Percentiles rank a stretch among this genome's conserved stretches.
Conservation (phyloP, 2,329 filamentous ascomycete species). For the Phyllosticta citribraziliensis region DNA sequence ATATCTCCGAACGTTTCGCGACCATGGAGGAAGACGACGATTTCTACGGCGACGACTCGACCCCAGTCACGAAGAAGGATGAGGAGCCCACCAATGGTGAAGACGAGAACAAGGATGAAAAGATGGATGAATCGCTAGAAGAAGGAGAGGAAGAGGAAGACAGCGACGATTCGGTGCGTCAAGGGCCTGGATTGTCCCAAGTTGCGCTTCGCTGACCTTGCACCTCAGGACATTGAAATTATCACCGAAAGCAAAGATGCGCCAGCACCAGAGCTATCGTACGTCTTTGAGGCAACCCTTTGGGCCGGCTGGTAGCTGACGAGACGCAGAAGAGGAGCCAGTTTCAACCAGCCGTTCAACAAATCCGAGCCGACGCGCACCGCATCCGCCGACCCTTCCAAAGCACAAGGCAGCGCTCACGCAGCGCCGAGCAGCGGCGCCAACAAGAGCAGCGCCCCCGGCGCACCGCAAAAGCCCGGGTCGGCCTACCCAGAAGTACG, state of each 20-base stretch:
- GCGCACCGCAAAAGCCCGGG: constrained; percentile 24
- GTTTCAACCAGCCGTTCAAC: constrained; percentile 25
- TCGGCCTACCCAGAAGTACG: constrained; percentile 57
- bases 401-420: constrained; percentile 14
- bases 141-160: constrained; percentile 37
- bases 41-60: constrained; percentile 32
- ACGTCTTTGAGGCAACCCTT: constrained; percentile 6
- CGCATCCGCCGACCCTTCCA: constrained; percentile 17
- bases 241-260: constrained; percentile 39
- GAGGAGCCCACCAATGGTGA: constrained; percentile 19
- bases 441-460: constrained; percentile 6
- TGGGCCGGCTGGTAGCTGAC: constrained; percentile 9
- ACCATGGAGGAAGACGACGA: constrained; percentile 44
- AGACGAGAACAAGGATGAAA: constrained; percentile 30
- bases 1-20: too few relatives aligned
- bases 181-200: background rate
- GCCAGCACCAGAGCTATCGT: constrained; percentile 28
- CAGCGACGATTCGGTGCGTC: constrained; percentile 31
- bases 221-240: constrained; percentile 41
- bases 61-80: constrained; percentile 11
- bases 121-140: constrained; percentile 36
- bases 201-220: constrained; percentile 16
- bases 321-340: constrained; percentile 15
- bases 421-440: constrained; percentile 10
- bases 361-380: constrained; percentile 24